phyloP scores from a whole-genome alignment of 371 early-diverging fungal genomes.

The Syncephalis fuscata region DNA sequence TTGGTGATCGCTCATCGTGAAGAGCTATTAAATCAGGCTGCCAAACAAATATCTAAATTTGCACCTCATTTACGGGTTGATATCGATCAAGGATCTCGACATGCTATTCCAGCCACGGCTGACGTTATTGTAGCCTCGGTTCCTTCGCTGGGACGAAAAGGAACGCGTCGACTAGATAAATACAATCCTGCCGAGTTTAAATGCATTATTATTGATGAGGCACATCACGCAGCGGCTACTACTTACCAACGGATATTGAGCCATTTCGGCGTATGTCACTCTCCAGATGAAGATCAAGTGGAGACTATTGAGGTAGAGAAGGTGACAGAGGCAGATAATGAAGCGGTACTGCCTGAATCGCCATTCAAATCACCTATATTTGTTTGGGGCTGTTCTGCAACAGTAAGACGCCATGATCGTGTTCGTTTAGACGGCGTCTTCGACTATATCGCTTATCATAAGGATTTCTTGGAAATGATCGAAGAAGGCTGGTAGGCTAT shows the following conservation, averaged over 20 bases:
- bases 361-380: conserved; percentile 26
- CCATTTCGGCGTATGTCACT: conserved; percentile 35
- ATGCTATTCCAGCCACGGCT: conserved; percentile 27
- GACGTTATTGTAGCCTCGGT: conserved; percentile 71
- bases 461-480: conserved; percentile 66
- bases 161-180: conserved; percentile 26
- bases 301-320: conserved; percentile 1
- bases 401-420: conserved; percentile 74
- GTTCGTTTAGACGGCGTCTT: conserved; percentile 43
- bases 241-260: conserved; percentile 53
- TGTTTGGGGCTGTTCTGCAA: conserved; percentile 90
- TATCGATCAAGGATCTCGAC: conserved; percentile 42
- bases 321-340: not conserved
- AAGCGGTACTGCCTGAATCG: too few relatives aligned
- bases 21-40: conserved; percentile 73
- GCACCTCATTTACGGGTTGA: conserved; percentile 39
- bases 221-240: conserved; percentile 77
- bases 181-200: conserved; percentile 69
- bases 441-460: conserved; percentile 59
- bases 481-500: conserved; percentile 42
- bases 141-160: conserved; percentile 40
- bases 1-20: conserved; percentile 75
- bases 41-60: conserved; percentile 32
- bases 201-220: conserved; percentile 82
- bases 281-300: not conserved